These are phyloP conservation scores for Tolypocladium endophyticum DNA, from an alignment of 2,329 filamentous ascomycete species.

Conservation along the genomic window DNA sequence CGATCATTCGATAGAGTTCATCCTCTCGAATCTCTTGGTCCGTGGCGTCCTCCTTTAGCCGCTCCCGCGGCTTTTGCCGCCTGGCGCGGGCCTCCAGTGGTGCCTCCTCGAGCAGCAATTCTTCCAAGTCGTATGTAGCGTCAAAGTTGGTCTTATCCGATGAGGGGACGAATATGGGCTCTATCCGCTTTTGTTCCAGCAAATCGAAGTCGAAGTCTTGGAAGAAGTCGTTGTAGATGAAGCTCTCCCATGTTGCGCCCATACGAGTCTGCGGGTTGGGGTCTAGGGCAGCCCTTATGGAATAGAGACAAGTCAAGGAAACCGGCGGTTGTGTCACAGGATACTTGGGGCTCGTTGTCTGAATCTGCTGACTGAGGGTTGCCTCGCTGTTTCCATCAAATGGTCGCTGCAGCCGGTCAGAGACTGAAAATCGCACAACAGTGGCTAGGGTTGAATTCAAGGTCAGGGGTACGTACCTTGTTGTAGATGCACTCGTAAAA, in stretches of 20 bases:
- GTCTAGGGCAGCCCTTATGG: slow-evolving; percentile 75
- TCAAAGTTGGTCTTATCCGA: slow-evolving; percentile 99
- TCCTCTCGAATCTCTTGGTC: slow-evolving; percentile 92
- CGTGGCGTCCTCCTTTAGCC: slow-evolving; percentile 86
- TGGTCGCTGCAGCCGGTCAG: slow-evolving; percentile 51
- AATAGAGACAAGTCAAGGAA: slow-evolving; percentile 76
- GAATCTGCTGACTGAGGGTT: slow-evolving; percentile 68
- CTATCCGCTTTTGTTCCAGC: slow-evolving; percentile 76
- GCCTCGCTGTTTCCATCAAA: slow-evolving; percentile 87
- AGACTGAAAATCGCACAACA: neutral
- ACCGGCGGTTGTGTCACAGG: slow-evolving; percentile 90
- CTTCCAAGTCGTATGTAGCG: slow-evolving; percentile 93
- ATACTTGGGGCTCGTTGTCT: slow-evolving; percentile 72
- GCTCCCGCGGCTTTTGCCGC: slow-evolving; percentile 85
- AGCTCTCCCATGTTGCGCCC: slow-evolving; percentile 77
- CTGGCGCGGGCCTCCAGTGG: slow-evolving; percentile 86
- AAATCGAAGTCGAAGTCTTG: slow-evolving; percentile 71
- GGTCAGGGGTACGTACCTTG: slow-evolving; percentile 52
- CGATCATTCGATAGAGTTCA: slow-evolving; percentile 87
- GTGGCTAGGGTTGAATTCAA: too few species aligned
- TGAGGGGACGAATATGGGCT: slow-evolving; percentile 85
- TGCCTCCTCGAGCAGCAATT: slow-evolving; percentile 85
- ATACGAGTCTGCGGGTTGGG: slow-evolving; percentile 72
- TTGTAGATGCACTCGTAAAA: slow-evolving; percentile 99
- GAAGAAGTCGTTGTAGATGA: slow-evolving; percentile 86